Evolutionary conservation across 2,329 filamentous ascomycete genomes (phyloP).

Genomic region (Penicillium sp.): DNA sequence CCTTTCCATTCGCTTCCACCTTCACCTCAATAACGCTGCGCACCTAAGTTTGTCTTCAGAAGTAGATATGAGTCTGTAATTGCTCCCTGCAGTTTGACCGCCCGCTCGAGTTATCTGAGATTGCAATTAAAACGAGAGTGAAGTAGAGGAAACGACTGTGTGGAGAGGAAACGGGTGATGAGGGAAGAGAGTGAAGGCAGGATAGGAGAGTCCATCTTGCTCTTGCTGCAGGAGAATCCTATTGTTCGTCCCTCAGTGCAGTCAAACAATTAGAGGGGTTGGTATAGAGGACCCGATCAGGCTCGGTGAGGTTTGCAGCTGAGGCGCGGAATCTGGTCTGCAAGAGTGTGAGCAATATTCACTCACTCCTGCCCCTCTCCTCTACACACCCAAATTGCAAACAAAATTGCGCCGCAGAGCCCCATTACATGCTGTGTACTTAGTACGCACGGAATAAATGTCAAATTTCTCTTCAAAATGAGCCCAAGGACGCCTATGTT

Average conservation of each 20-base stretch:
- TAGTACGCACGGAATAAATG: not conserved
- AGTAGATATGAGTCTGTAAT: not conserved
- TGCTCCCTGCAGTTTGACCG: not conserved
- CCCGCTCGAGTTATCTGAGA: not conserved
- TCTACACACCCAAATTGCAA: not conserved
- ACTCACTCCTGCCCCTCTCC: constrained; percentile 1
- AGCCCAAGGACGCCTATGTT: constrained; percentile 8
- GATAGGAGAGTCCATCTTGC: constrained; percentile 8
- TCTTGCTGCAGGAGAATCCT: not conserved
- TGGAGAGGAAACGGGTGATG: not conserved
- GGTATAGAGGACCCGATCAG: constrained; percentile 20
- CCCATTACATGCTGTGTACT: too few relatives aligned
- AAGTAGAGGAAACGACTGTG: not conserved
- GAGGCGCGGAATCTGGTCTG: not conserved
- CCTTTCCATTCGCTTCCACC: not conserved
- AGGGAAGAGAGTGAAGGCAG: not conserved
- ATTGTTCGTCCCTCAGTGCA: constrained; percentile 13
- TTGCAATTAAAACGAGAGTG: not conserved
- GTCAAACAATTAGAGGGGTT: constrained; percentile 24
- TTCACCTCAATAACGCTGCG: not conserved
- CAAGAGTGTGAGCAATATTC: constrained; percentile 14
- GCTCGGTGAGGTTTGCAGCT: not conserved
- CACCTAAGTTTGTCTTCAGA: not conserved
- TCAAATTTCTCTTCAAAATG: constrained; percentile 3
- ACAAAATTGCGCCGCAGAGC: too few relatives aligned